Evolutionary conservation across 495 filamentous ascomycete genomes (phyloP).

Genomic region (Entonaema liquescens): DNA sequence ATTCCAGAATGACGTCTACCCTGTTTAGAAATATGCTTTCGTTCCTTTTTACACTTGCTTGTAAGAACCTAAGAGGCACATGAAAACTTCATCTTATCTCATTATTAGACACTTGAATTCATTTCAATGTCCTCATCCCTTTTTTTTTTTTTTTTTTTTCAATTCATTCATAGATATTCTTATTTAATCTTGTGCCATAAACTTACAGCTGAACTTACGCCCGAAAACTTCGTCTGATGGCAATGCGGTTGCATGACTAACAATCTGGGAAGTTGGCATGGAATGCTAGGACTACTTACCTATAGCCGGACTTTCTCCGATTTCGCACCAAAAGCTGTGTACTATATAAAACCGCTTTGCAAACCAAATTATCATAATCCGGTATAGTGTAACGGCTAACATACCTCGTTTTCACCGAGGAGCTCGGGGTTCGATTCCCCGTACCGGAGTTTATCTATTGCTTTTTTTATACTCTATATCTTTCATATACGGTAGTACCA

Average conservation of each 20-base stretch:
- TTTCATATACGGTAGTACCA: no score
- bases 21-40: no score
- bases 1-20: no score
- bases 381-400: conserved; percentile 47
- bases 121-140: no score
- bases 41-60: no score
- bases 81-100: no score
- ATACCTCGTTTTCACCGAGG: conserved; percentile 52
- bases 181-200: background rate
- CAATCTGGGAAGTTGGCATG: no score
- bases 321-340: background rate
- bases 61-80: no score
- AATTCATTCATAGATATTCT: background rate
- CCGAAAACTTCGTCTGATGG: background rate
- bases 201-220: background rate
- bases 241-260: background rate
- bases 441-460: conserved; percentile 51
- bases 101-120: no score
- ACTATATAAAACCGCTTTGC: background rate
- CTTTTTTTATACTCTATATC: background rate
- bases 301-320: background rate
- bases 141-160: background rate
- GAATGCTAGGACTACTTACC: background rate
- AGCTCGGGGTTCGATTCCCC: conserved; percentile 62
- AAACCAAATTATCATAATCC: conserved; percentile 1